Conservation (phyloP, 2,329 filamentous ascomycete species). For the Shiraia bambusicola region DNA sequence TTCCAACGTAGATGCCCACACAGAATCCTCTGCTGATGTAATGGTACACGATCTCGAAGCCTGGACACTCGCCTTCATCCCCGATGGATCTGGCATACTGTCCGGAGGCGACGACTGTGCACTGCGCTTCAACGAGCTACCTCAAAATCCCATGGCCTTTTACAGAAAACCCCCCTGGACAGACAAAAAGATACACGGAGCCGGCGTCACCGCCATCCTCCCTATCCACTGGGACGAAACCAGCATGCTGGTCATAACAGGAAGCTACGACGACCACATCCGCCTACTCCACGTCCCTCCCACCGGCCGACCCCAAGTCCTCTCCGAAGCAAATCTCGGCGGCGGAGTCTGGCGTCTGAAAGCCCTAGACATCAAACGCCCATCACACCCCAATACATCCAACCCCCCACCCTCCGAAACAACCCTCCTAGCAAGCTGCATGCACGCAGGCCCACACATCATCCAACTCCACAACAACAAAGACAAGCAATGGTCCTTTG, state of each 20-base stretch:
- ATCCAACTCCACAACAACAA: conserved; percentile 46
- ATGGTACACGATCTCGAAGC: conserved; percentile 63
- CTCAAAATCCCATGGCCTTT: conserved; percentile 6
- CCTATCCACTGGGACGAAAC: conserved; percentile 58
- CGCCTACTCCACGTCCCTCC: conserved; percentile 60
- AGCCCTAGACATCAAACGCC: conserved; percentile 48
- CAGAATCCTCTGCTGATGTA: conserved; percentile 17
- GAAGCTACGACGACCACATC: conserved; percentile 86
- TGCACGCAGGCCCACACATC: conserved; percentile 84
- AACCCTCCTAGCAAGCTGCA: conserved; percentile 72
- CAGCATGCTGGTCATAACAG: conserved; percentile 68
- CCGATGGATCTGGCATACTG: conserved; percentile 52
- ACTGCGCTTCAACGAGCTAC: conserved; percentile 46
- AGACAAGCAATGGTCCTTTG: conserved; percentile 58
- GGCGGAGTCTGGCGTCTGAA: conserved; percentile 90
- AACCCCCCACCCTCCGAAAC: conserved; percentile 20
- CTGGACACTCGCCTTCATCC: conserved; percentile 68
- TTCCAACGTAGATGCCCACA: conserved; percentile 14
- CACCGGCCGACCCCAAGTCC: conserved; percentile 50
- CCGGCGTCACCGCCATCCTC: conserved; percentile 84
- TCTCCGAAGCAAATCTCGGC: conserved; percentile 66
- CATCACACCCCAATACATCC: conserved; percentile 14
- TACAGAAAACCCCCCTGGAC: conserved; percentile 39
- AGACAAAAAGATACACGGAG: conserved; percentile 66
- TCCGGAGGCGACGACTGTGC: conserved; percentile 78